These are phyloP conservation scores for Leishmania braziliensis DNA, from an alignment of 208 protist genomes.

Conservation along the genomic window DNA sequence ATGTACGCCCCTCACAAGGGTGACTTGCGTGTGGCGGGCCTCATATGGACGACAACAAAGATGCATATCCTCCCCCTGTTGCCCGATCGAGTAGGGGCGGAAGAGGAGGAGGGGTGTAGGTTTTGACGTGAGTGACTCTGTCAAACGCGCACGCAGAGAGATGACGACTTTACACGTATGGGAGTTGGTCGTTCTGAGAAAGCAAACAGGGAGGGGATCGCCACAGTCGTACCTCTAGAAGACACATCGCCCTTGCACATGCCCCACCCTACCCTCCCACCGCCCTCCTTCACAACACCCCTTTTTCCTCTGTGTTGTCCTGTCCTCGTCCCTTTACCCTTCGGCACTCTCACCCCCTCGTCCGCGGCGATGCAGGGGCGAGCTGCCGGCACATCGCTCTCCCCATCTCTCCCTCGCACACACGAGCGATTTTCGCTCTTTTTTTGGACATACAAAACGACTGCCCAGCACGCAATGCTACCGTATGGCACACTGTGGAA, in stretches of 20 bases:
- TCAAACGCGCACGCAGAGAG: neutral
- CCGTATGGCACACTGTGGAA: constrained; percentile 60
- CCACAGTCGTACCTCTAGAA: neutral
- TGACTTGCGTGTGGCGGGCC: neutral
- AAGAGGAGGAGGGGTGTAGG: neutral
- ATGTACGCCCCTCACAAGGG: neutral
- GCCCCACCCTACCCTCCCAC: neutral
- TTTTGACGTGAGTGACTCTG: neutral
- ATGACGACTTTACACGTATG: neutral
- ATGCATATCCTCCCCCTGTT: neutral
- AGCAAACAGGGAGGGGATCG: neutral
- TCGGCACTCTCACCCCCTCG: neutral
- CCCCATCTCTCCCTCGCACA: neutral
- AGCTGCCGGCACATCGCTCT: too few relatives aligned
- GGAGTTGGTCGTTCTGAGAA: neutral
- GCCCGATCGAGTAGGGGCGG: neutral
- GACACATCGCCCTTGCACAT: neutral
- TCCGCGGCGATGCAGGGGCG: neutral
- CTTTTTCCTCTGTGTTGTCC: neutral
- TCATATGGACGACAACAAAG: neutral
- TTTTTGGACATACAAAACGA: neutral
- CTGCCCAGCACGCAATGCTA: constrained; percentile 35
- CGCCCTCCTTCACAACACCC: neutral
- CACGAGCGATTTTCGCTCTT: neutral
- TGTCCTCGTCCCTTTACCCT: neutral